Base-by-base conservation (phyloP, 495 filamentous ascomycete genomes). In the Tuber umbilicatum region DNA sequence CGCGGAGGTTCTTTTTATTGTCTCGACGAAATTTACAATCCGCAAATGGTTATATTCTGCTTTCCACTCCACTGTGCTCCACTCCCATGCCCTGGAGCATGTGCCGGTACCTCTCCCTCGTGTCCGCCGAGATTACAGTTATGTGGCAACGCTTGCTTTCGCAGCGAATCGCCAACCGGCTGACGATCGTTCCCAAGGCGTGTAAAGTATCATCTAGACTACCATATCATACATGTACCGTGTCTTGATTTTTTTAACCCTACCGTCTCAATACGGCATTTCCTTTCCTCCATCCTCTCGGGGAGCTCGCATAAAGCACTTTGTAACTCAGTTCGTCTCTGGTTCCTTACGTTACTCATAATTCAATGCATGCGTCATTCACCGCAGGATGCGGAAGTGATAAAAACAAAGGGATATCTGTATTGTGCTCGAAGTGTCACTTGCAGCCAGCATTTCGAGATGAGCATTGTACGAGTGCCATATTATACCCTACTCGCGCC, bases 131-230 rank as follows among this genome's bases (percentile, higher is more conserved):
- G 50, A 60, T 60, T 60, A 60, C 27, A 60, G 50, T 60, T 60
- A 60, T 60, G 50, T 60, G 50, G 50, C 50, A 27, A 31, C n/a
- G 50, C 50, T 60, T 60, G 50, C 50, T 60, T 12, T 60, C n/a
- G 12, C 50, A 27, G 50, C 50, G 50, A 60, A 60, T 60, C 50
- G 74, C 64, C 72, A 60, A 68, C 72, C 38, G 73, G 74, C 60
- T 38, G 76, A 60, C 50, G 50, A 60, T 60, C 50, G 27, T 31
- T 60, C 50, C 50, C 3, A 60, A 60, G n/a, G 50, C 50, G 12
- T 16, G 12, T 31, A 60, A 60, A 31, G 50, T 60, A 31, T 60
- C 50, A 60, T 60, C 50, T 31, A 60, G 23, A 60, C 50, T 14
- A 60, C n/a, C n/a, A n/a, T n/a, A n/a, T n/a, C n/a, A n/a, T n/a